Evolutionary conservation across 1,284 basidiomycete genomes (phyloP), one percentile per base, ranked within the genome.

Genomic region (Malassezia caprae): DNA sequence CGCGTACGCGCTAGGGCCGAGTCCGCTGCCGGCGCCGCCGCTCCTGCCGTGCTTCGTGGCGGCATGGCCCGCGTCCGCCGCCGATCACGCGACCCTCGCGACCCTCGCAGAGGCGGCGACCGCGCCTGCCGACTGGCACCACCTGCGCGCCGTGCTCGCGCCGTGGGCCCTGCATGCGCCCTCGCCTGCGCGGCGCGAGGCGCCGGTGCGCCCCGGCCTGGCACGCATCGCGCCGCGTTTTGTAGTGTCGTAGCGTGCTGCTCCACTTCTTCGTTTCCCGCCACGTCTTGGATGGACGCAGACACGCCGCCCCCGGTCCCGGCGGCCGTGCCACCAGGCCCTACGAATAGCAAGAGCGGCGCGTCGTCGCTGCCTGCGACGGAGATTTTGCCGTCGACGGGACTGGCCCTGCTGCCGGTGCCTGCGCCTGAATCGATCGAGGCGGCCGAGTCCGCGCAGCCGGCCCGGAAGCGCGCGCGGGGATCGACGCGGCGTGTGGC

Each of bases 151-250:
- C 2, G 39, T 21, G 2, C 39, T 49, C 12, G 47, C 47, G 0
- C 53, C 53, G 1, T 55, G 48, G 46, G 41, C 28, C 10, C n/a
- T 32, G 12, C 15, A 34, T 23, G 27, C 37, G 37, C 27, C 10
- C 17, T 3, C 19, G 17, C 37, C 37, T n/a, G 17, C 31, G 32
- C 49, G 24, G 8, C 28, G 39, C n/a, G 40, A 23, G 28, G 7
- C 35, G 23, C 11, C n/a, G 15, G 24, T 45, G 17, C 52, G 47
- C 23, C 35, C 35, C 21, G 27, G 32, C 7, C n/a, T 49, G 15
- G 53, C 41, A 10, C 45, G 34, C 27, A 34, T 49, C 26, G 53
- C 53, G 46, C 53, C 53, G 24, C 53, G 39, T 13, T 31, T 55
- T 17, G n/a, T 27, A 31, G 26, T 40, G 37, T 55, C 37, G 47